A percentile compares a stretch with the other conserved stretches of the same genome.
phyloP scores from a whole-genome alignment of 2,329 filamentous ascomycete genomes.

The Xylariales sp. region DNA sequence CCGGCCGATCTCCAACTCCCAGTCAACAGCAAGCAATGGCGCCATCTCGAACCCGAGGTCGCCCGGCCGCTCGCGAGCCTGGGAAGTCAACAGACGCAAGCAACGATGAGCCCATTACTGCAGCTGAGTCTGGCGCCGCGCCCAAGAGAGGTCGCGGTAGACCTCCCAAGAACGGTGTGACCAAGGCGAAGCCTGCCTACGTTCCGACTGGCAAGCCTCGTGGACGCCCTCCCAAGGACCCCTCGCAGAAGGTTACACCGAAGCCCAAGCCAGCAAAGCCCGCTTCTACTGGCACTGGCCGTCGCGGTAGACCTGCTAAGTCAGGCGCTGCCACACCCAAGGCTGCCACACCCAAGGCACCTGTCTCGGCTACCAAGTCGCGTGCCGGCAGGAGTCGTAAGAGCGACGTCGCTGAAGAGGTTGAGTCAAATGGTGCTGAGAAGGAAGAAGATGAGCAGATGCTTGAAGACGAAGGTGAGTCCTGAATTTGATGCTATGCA shows the following conservation, averaged over 20 bases:
- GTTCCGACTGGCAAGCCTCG: constrained; percentile 39
- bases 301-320: constrained; percentile 31
- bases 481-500: neutral
- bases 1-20: too few relatives aligned
- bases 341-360: constrained; percentile 14
- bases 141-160: constrained; percentile 34
- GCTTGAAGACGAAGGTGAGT: too few relatives aligned
- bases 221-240: constrained; percentile 41
- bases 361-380: constrained; percentile 14
- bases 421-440: constrained; percentile 18
- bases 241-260: constrained; percentile 24
- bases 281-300: constrained; percentile 13
- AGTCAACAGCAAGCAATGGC: too few relatives aligned
- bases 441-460: constrained; percentile 16
- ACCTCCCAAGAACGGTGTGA: constrained; percentile 34
- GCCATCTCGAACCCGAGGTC: constrained; percentile 8
- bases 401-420: constrained; percentile 15
- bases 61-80: constrained; percentile 10
- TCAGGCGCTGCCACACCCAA: constrained; percentile 21
- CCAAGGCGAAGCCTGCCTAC: constrained; percentile 26
- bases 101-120: constrained; percentile 13
- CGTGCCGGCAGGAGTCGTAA: constrained; percentile 19
- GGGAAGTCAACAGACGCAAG: constrained; percentile 3
- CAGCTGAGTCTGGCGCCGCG: constrained; percentile 13
- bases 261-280: constrained; percentile 14